These are phyloP conservation scores for Yarrowia deformans DNA, from an alignment of 805 yeast species.

Conservation along the genomic window DNA sequence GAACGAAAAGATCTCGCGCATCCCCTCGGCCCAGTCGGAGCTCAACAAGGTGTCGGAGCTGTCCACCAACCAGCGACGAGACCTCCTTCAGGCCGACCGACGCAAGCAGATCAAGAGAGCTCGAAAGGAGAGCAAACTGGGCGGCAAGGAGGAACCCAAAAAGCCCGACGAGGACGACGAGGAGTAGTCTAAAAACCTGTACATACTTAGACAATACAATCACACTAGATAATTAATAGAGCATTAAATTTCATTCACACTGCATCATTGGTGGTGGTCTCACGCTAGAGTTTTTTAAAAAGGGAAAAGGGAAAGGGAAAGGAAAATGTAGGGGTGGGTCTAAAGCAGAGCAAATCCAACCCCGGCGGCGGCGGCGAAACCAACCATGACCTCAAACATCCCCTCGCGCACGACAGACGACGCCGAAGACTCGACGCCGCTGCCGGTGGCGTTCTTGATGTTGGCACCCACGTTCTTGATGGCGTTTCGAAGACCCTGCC, in stretches of 20 bases:
- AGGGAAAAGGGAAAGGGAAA: neutral
- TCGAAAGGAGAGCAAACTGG: conserved; percentile 2
- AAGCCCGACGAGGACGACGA: neutral
- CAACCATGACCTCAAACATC: conserved; percentile 19
- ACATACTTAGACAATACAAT: neutral
- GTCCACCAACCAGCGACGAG: conserved; percentile 30
- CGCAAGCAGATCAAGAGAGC: conserved; percentile 17
- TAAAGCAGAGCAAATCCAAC: conserved; percentile 32
- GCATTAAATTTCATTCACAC: conserved; percentile 27
- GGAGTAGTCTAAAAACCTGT: neutral
- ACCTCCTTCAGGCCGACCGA: conserved; percentile 11
- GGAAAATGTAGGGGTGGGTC: neutral
- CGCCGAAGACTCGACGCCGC: conserved; percentile 31
- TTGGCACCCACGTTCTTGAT: conserved; percentile 33
- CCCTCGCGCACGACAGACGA: conserved; percentile 15
- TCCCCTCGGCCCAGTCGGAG: neutral
- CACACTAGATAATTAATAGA: neutral
- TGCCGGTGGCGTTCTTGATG: conserved; percentile 34
- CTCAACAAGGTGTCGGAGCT: neutral
- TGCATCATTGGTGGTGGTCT: conserved; percentile 1
- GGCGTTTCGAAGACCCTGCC: conserved; percentile 21
- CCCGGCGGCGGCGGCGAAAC: conserved; percentile 20
- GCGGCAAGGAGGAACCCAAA: conserved; percentile 3
- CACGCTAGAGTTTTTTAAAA: conserved; percentile 15
- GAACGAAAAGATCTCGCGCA: conserved; percentile 6